Evolutionary conservation across 2,329 filamentous ascomycete species (phyloP), one percentile per base, ranked within the genome.

Genomic region (Grosmannia penicillata): DNA sequence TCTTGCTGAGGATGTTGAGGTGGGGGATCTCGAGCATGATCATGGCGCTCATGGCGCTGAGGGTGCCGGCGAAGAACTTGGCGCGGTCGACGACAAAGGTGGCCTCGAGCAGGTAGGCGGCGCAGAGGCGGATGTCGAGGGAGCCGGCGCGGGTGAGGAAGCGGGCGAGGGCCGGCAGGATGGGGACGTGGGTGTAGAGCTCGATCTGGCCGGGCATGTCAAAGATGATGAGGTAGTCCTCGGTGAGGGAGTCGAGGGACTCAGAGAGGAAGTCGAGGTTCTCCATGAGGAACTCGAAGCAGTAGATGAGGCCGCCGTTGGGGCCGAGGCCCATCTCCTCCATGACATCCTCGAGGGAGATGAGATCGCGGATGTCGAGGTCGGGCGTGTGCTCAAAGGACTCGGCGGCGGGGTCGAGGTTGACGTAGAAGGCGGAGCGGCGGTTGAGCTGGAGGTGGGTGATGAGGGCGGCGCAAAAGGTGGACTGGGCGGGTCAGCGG

Each of bases 181-280:
- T 82, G 28, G 91, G 91, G 25, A 96, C 82, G 56, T 98, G 91
- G 3, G 89, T 96, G 63, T 96, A 98, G 13, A 98, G 75, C 62
- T 98, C 91, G 58, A 98, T 96, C 64, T 98, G 91, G 41, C 91
- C 91, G 0, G 91, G 91, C 82, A 96, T 95, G 61, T 98, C 91
- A 62, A 98, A 86, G 46, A 98, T 82, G 58, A 96, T 93, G 45
- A 98, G 72, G 58, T 94, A 95, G 52, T 96, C 91, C 51, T 98
- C 91, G 9, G 84, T 89, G 40, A 93, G 67, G 30, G 77, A 72
- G 50, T 93, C 85, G 40, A 95, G 75, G 15, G 82, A 77, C 45
- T 93, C 82, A 33, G 82, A 83, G 36, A 95, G 65, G 60, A 91
- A 95, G 61, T 94, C 86, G 45, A 94, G 76, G 55, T 95, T 94